These are phyloP conservation scores for Quercus bicolor DNA, from an alignment of 306 rosid genomes.

Conservation along the genomic window DNA sequence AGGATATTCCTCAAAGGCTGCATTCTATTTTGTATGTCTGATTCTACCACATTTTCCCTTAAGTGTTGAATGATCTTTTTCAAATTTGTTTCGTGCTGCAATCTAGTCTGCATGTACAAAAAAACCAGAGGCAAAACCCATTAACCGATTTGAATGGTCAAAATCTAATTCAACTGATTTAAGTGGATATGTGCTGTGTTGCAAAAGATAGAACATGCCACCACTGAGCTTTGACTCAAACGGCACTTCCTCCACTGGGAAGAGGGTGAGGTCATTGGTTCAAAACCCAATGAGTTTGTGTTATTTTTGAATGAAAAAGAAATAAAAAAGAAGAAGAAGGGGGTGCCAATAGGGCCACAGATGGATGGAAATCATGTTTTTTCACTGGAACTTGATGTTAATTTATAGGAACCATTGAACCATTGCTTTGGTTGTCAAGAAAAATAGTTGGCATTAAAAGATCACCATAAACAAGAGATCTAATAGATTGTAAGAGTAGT, in stretches of 20 bases:
- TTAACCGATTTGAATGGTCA: no score
- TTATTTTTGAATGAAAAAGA: no score
- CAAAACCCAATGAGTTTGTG: no score
- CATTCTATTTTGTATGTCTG: constrained; percentile 21
- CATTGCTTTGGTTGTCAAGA: no score
- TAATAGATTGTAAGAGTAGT: neutral
- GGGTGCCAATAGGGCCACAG: neutral
- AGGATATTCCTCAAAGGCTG: constrained; percentile 27
- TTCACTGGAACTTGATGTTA: no score
- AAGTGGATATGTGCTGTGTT: neutral
- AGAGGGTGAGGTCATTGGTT: no score
- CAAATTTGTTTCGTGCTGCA: constrained; percentile 29
- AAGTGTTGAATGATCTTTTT: constrained; percentile 30
- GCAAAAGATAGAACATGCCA: neutral
- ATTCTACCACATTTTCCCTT: constrained; percentile 14
- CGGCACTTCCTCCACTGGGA: no score
- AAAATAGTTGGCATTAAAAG: no score
- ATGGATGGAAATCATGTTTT: neutral
- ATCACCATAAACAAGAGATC: no score
- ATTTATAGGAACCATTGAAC: no score
- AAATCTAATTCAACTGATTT: no score
- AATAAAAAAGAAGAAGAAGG: neutral
- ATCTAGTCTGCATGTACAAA: constrained; percentile 21
- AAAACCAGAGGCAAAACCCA: neutral
- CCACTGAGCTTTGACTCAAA: no score